Evolutionary conservation across 345 rosid genomes (phyloP), one percentile per base, ranked within the genome.

Genomic region (Moringa oleifera): DNA sequence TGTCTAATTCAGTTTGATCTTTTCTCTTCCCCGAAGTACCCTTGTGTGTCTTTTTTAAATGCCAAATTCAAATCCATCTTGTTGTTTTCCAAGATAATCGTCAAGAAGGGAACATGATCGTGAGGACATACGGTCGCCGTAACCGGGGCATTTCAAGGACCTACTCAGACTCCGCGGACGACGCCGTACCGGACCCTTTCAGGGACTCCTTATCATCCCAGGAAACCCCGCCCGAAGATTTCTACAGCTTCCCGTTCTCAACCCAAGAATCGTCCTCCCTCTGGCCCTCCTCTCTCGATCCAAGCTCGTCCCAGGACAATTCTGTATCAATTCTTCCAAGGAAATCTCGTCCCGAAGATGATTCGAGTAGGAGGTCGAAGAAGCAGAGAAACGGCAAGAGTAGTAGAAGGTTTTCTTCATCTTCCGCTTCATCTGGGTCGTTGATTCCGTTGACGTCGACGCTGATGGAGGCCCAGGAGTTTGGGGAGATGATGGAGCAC

Each of bases 401-500:
- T 41, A 51, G 67, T 31, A 71, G 18, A 61, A 55, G 64, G 25
- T 55, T 10, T 71, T 57, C 76, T 46, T 41, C 23, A 1, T 20
- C 54, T 51, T 51, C 54, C n/a, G 2, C 54, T 51, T 51, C 54
- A 20, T 1, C 54, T 18, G 21, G 66, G 70, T 65, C 79, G 50
- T 71, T 63, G 61, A 57, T 68, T 63, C 79, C 79, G 28, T 61
- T 74, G 18, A 82, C 87, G 45, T 77, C 97, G 45, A 89, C 98
- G 59, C 73, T 95, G 73, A 88, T 91, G 80, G 98, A 95, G 81
- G 86, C 98, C 7, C 99, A 91, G 84, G 98, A 95, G 76, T 89
- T 79, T 18, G 99, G 99, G 21, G 99, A 91, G 81, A 84, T 91
- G 88, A 91, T 95, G 99, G 99, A 95, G 78, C 90, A 87, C 63